Evolutionary conservation across 1,284 basidiomycete species (phyloP).

Genomic region (Filobasidium uniguttulatum): DNA sequence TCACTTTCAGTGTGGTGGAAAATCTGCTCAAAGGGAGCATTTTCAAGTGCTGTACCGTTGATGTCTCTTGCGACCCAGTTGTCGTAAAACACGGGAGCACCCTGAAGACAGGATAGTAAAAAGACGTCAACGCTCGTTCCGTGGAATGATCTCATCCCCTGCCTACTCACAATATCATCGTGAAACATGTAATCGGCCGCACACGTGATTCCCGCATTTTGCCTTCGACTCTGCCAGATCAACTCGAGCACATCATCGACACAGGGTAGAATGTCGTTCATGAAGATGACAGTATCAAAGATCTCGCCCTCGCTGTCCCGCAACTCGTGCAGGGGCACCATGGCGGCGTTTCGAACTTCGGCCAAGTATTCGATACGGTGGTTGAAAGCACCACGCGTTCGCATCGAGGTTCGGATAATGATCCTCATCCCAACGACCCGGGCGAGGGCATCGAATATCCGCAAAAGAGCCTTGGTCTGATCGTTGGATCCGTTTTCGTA

Average conservation of each 20-base stretch:
- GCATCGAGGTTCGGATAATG: constrained; percentile 75
- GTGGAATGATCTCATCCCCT: background rate
- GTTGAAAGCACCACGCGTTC: constrained; percentile 87
- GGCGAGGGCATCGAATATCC: constrained; percentile 81
- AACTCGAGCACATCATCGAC: constrained; percentile 89
- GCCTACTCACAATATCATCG: constrained; percentile 58
- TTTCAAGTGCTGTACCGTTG: constrained; percentile 91
- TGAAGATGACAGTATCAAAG: constrained; percentile 89
- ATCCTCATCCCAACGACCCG: constrained; percentile 75
- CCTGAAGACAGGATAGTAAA: constrained; percentile 29
- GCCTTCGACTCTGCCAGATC: constrained; percentile 77
- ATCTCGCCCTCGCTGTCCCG: constrained; percentile 77
- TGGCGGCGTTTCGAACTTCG: constrained; percentile 86
- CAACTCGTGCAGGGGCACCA: constrained; percentile 81
- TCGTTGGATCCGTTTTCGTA: constrained; percentile 95
- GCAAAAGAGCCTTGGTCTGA: constrained; percentile 85
- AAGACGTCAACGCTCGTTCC: background rate
- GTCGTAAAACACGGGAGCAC: constrained; percentile 85
- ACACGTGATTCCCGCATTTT: constrained; percentile 92
- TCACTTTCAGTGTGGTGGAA: constrained; percentile 68
- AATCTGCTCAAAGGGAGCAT: constrained; percentile 82
- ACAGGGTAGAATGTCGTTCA: constrained; percentile 95
- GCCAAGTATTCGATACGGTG: constrained; percentile 97
- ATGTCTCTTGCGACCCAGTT: constrained; percentile 96
- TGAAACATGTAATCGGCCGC: constrained; percentile 97